Evolutionary conservation across 1,284 basidiomycete species (phyloP).

Genomic region (Coniferiporia sulphurascens): DNA sequence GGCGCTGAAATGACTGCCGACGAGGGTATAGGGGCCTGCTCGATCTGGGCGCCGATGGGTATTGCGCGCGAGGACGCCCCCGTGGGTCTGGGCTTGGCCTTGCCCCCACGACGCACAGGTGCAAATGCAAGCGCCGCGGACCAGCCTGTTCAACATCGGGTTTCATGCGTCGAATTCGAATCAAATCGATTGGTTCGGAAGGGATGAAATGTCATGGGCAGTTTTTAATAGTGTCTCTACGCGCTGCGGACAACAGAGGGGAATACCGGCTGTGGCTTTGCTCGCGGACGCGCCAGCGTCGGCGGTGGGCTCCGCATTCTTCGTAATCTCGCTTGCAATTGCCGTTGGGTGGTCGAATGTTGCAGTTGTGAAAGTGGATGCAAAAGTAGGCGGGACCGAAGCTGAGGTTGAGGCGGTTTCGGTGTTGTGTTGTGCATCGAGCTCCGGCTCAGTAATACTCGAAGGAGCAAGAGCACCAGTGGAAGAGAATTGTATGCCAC

Average conservation of each 20-base stretch:
- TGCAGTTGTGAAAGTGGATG: not conserved
- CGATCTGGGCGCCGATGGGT: slow-evolving; percentile 52
- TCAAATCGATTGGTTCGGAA: slow-evolving; percentile 32
- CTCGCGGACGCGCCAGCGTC: slow-evolving; percentile 22
- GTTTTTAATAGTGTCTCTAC: slow-evolving; percentile 31
- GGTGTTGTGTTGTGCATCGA: slow-evolving; percentile 3
- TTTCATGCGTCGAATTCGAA: slow-evolving; percentile 15
- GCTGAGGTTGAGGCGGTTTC: not conserved
- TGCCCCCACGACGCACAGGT: slow-evolving; percentile 55
- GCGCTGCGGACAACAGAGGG: slow-evolving; percentile 43
- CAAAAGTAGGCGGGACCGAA: not conserved
- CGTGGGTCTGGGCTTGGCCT: slow-evolving; percentile 49
- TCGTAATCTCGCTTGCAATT: slow-evolving; percentile 10
- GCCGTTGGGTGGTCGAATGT: not conserved
- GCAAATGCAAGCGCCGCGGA: slow-evolving; percentile 84
- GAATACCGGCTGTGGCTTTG: slow-evolving; percentile 78
- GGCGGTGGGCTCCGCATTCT: slow-evolving; percentile 27
- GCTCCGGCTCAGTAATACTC: slow-evolving; percentile 10
- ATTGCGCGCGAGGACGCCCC: slow-evolving; percentile 40
- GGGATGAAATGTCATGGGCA: slow-evolving; percentile 26
- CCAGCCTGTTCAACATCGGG: slow-evolving; percentile 52
- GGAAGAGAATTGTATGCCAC: slow-evolving; percentile 75
- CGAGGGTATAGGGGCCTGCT: slow-evolving; percentile 22
- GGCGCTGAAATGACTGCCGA: slow-evolving; percentile 53
- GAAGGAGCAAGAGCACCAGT: slow-evolving; percentile 45